A percentile compares a stretch with the other conserved stretches of the same genome.
Evolutionary conservation across 345 rosid genomes (phyloP).

Genomic region (Streptanthus diversifolius): DNA sequence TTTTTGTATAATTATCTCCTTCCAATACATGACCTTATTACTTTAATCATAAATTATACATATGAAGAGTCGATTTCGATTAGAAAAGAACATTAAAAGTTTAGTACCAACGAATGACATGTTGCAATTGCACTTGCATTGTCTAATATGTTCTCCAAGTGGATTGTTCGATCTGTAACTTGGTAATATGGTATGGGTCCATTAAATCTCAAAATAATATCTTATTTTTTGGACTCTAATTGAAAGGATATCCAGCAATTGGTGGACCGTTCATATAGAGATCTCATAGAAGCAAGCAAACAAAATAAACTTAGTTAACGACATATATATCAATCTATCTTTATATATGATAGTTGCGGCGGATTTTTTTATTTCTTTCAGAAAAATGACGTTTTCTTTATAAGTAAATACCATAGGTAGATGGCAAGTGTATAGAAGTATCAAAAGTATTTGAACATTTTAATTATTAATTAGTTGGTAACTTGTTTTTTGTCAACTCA

Average conservation of each 20-base stretch:
- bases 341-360: slow-evolving; percentile 20
- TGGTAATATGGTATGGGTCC: slow-evolving; percentile 36
- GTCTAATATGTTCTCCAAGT: slow-evolving; percentile 27
- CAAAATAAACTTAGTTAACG: neutral
- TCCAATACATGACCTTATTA: neutral
- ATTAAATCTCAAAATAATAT: slow-evolving; percentile 30
- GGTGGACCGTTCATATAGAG: slow-evolving; percentile 31
- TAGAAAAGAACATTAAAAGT: slow-evolving; percentile 19
- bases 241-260: slow-evolving; percentile 28
- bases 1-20: neutral
- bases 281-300: slow-evolving; percentile 21
- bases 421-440: slow-evolving; percentile 1
- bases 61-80: slow-evolving; percentile 14
- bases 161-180: slow-evolving; percentile 30
- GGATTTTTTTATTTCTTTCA: neutral
- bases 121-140: slow-evolving; percentile 28
- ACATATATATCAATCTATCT: neutral
- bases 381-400: slow-evolving; percentile 10
- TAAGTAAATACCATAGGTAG: slow-evolving; percentile 6
- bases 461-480: neutral
- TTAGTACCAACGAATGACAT: slow-evolving; percentile 27
- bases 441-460: neutral
- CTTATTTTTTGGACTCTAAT: slow-evolving; percentile 31
- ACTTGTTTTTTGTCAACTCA: slow-evolving; percentile 24
- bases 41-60: neutral